Base-by-base conservation (phyloP, 2,329 filamentous ascomycete genomes). In the Microdochium nivale region DNA sequence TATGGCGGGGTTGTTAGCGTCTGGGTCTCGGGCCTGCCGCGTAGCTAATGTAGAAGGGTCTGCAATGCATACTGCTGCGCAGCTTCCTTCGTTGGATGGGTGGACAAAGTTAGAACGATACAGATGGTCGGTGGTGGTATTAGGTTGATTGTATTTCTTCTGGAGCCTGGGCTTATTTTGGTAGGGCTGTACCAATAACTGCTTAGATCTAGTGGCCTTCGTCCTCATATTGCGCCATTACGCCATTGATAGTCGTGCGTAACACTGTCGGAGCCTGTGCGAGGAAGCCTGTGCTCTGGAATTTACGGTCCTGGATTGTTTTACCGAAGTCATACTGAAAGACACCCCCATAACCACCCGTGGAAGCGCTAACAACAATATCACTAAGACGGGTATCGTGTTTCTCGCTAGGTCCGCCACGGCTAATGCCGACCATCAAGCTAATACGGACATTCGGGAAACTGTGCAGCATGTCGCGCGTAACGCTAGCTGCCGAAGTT, bases 281-380 rank as follows among this genome's bases (percentile, higher is more conserved):
- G 4, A 57, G 32, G 25, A 49, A 49, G 16, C 54, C 52, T n/a
- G 53, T 59, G 2, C 5, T 10, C 0, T 11, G 32, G 25, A 57
- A 52, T 50, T 61, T 55, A 9, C 55, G 53, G 33, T 48, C 53
- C 52, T 40, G 35, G 61, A 59, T 52, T 0, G 55, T 54, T 49
- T 64, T 64, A 9, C 62, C 64, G 50, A 56, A 63, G 49, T 68
- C 65, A 49, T 67, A 68, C 24, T 68, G 65, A 8, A 67, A 43
- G 2, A 68, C 59, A 1, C 61, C 62, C 1, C 56, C 55, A 1
- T 52, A 52, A 2, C 53, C 56, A 48, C 53, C 21, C 2, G 37
- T 11, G 43, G 4, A 16, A 5, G 4, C 10, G 16, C 43, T 47
- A n/a, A 68, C 65, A 0, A 66, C 65, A 33, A 68, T 48, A 35